phyloP scores from a whole-genome alignment of 805 yeast genomes.

The Metschnikowia kunwiensis region DNA sequence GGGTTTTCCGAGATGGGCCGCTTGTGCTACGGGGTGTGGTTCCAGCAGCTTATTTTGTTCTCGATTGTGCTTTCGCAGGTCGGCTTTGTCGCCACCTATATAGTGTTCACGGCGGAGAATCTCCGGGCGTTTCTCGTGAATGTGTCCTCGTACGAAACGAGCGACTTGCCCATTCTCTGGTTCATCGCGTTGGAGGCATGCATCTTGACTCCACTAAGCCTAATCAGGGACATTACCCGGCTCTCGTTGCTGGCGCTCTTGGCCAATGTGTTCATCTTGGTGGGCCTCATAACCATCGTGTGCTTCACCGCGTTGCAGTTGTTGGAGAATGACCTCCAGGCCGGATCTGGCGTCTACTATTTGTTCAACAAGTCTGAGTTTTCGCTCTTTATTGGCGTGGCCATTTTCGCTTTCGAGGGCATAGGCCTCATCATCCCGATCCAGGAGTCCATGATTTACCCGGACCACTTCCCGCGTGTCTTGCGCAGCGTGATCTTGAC shows the following conservation, averaged over 20 bases:
- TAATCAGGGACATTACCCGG: slow-evolving; percentile 73
- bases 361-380: slow-evolving; percentile 56
- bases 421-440: slow-evolving; percentile 79
- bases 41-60: slow-evolving; percentile 58
- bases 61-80: slow-evolving; percentile 71
- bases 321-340: slow-evolving; percentile 32
- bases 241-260: slow-evolving; percentile 67
- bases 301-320: slow-evolving; percentile 51
- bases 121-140: slow-evolving; percentile 58
- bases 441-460: slow-evolving; percentile 76
- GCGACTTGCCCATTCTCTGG: slow-evolving; percentile 37
- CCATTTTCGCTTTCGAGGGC: slow-evolving; percentile 87
- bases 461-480: slow-evolving; percentile 68
- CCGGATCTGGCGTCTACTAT: slow-evolving; percentile 48
- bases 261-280: slow-evolving; percentile 67
- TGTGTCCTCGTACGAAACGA: slow-evolving; percentile 40
- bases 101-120: slow-evolving; percentile 75
- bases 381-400: slow-evolving; percentile 76
- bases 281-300: slow-evolving; percentile 63
- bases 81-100: slow-evolving; percentile 79
- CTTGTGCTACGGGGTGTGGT: slow-evolving; percentile 58
- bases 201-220: slow-evolving; percentile 63
- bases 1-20: slow-evolving; percentile 79
- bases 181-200: slow-evolving; percentile 55
- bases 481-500: slow-evolving; percentile 58